A percentile compares a stretch with the other conserved stretches of the same genome.
Evolutionary conservation across 1,139 yeast species (phyloP).

Genomic region (Sugiyamaella grinbergsii): DNA sequence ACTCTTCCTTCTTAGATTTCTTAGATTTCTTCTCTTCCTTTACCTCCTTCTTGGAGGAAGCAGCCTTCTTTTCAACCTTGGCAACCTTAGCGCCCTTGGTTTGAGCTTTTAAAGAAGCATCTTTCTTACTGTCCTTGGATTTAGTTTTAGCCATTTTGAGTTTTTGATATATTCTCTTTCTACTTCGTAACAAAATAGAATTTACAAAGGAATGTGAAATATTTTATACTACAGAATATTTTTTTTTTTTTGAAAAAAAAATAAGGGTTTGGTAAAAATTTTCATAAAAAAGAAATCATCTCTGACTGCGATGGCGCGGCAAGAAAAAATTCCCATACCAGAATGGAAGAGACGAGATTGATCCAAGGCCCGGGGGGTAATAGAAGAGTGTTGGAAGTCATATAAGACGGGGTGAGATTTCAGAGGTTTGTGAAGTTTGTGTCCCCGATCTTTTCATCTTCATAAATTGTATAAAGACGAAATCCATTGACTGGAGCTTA

Average conservation of each 20-base stretch:
- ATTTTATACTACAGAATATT: constrained; percentile 5
- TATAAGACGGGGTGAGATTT: no score
- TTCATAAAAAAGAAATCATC: constrained; percentile 21
- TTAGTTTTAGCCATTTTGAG: constrained; percentile 28
- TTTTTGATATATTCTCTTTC: constrained; percentile 14
- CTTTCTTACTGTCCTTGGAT: constrained; percentile 23
- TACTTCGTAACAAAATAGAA: neutral
- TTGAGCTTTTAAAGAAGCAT: constrained; percentile 25
- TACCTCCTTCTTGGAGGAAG: constrained; percentile 37
- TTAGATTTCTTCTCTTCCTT: constrained; percentile 34
- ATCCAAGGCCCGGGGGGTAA: no score
- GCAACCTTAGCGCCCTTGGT: constrained; percentile 36
- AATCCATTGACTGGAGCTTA: no score
- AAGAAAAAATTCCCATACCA: constrained; percentile 2
- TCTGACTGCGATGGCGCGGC: constrained; percentile 14
- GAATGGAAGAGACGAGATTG: neutral
- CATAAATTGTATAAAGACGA: no score
- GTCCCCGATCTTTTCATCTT: no score
- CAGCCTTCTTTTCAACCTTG: constrained; percentile 34
- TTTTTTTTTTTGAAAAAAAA: constrained; percentile 18
- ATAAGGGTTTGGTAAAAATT: constrained; percentile 21
- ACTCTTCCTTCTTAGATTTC: constrained; percentile 36
- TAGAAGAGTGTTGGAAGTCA: no score
- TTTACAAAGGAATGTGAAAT: constrained; percentile 15
- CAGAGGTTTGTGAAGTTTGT: no score